phyloP scores from a whole-genome alignment of 495 filamentous ascomycete species.

The Oidiodendron maius region DNA sequence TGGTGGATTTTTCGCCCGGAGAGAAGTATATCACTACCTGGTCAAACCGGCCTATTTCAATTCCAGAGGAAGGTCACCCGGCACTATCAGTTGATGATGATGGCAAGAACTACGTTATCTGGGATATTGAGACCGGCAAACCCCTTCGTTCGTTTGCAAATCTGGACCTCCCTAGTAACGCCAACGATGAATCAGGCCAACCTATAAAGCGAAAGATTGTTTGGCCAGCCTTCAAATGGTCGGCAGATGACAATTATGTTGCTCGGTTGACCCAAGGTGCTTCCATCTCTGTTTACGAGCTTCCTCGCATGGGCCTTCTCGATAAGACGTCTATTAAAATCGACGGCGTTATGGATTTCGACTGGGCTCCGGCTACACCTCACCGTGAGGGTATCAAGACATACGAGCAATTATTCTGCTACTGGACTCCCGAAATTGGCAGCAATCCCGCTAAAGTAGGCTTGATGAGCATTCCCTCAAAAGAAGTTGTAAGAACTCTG shows the following conservation, averaged over 20 bases:
- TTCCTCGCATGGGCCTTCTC: constrained; percentile 85
- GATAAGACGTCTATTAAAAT: constrained; percentile 89
- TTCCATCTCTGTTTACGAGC: constrained; percentile 90
- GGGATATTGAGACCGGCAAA: constrained; percentile 89
- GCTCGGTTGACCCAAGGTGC: constrained; percentile 83
- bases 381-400: constrained; percentile 74
- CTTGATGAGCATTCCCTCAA: constrained; percentile 92
- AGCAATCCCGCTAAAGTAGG: constrained; percentile 97
- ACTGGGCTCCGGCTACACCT: constrained; percentile 84
- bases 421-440: constrained; percentile 97
- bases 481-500: constrained; percentile 84
- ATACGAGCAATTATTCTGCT: constrained; percentile 94
- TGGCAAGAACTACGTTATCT: constrained; percentile 98
- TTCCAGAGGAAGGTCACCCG: constrained; percentile 79
- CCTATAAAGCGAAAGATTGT: constrained; percentile 82
- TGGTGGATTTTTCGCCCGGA: constrained; percentile 89
- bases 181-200: constrained; percentile 53
- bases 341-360: constrained; percentile 94
- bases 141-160: constrained; percentile 88
- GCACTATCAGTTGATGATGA: constrained; percentile 84
- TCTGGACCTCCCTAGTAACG: constrained; percentile 62
- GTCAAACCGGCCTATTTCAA: constrained; percentile 86
- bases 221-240: constrained; percentile 99
- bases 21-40: constrained; percentile 95
- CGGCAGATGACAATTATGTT: constrained; percentile 92